These are phyloP conservation scores for Diplodia intermedia DNA, from an alignment of 2,329 filamentous ascomycete species.

Conservation along the genomic window DNA sequence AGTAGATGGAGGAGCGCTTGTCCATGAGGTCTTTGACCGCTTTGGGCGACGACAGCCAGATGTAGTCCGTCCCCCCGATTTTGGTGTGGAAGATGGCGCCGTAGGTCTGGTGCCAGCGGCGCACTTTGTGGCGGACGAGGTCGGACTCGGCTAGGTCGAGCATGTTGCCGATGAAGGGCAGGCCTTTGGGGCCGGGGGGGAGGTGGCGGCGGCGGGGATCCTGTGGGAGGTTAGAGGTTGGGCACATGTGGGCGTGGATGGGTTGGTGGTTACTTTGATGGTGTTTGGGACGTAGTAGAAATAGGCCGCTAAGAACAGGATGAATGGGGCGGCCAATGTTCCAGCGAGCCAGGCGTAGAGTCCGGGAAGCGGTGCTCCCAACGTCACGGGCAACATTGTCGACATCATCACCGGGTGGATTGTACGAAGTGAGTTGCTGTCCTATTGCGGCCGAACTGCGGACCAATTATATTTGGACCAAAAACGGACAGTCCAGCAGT, in stretches of 20 bases:
- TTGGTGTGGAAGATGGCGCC: slow-evolving; percentile 55
- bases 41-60: slow-evolving; percentile 54
- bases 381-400: not conserved
- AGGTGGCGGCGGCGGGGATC: slow-evolving; percentile 45
- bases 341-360: not conserved
- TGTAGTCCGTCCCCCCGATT: slow-evolving; percentile 56
- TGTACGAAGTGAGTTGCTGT: not conserved
- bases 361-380: not conserved
- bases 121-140: slow-evolving; percentile 42
- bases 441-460: not conserved
- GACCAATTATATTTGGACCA: not conserved
- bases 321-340: slow-evolving; percentile 35
- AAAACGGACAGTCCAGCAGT: not conserved
- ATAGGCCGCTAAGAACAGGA: slow-evolving; percentile 40
- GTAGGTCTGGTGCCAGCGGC: slow-evolving; percentile 50
- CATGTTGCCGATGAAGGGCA: slow-evolving; percentile 51
- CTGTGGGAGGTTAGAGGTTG: slow-evolving; percentile 32
- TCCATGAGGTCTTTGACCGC: slow-evolving; percentile 57
- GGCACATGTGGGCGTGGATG: not conserved
- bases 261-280: slow-evolving; percentile 37
- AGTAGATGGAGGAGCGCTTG: slow-evolving; percentile 48
- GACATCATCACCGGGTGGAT: not conserved
- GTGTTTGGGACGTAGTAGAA: slow-evolving; percentile 43
- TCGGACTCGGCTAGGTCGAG: slow-evolving; percentile 48
- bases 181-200: slow-evolving; percentile 49